Conservation (phyloP, 768 basidiomycete genomes). For the Kwoniella dejecticola region DNA sequence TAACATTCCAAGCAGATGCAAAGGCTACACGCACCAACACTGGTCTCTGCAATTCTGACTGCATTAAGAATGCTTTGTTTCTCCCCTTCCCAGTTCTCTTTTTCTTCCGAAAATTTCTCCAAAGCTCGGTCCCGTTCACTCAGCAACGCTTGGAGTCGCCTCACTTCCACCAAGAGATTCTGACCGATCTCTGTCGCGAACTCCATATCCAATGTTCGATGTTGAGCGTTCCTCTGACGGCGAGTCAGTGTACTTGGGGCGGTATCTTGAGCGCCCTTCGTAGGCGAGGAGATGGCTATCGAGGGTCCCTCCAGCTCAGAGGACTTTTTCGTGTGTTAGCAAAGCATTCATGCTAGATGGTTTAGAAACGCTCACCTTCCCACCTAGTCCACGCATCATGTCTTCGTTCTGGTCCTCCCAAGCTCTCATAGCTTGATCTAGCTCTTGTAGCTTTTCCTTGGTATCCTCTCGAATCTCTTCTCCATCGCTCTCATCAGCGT, state of each 20-base stretch:
- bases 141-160: slow-evolving; percentile 84
- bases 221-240: slow-evolving; percentile 49
- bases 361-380: slow-evolving; percentile 28
- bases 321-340: too few relatives aligned
- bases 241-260: slow-evolving; percentile 34
- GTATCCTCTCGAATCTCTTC: slow-evolving; percentile 44
- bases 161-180: slow-evolving; percentile 83
- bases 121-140: slow-evolving; percentile 91
- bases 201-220: slow-evolving; percentile 62
- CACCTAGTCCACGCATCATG: slow-evolving; percentile 44
- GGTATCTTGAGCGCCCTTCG: slow-evolving; percentile 5
- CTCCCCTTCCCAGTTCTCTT: slow-evolving; percentile 79
- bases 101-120: slow-evolving; percentile 87
- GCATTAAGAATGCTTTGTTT: slow-evolving; percentile 73
- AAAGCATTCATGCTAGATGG: too few relatives aligned
- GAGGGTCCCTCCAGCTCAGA: background rate
- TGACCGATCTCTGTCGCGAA: slow-evolving; percentile 98
- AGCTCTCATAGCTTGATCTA: slow-evolving; percentile 46
- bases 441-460: slow-evolving; percentile 39
- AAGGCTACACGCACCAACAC: too few relatives aligned
- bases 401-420: slow-evolving; percentile 54
- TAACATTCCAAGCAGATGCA: too few relatives aligned
- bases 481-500: slow-evolving; percentile 65
- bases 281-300: slow-evolving; percentile 61
- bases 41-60: slow-evolving; percentile 78